Percentiles rank a stretch among this genome's conserved stretches.
These are phyloP conservation scores for Royoungia palumana DNA, from an alignment of 768 basidiomycete species.

Conservation along the genomic window DNA sequence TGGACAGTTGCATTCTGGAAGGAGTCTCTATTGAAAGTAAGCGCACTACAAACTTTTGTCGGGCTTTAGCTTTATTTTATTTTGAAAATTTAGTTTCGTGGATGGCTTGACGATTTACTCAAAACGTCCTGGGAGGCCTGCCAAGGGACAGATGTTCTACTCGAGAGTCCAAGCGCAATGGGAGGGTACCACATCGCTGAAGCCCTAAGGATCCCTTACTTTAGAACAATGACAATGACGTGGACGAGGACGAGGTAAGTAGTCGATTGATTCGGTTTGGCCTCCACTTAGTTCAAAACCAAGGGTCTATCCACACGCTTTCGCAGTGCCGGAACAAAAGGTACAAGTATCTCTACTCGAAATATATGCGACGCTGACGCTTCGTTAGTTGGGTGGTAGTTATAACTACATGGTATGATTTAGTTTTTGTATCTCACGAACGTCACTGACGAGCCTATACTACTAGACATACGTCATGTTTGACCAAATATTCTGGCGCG, in stretches of 20 bases:
- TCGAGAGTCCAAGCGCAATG: slow-evolving; percentile 98
- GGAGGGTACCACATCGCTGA: slow-evolving; percentile 97
- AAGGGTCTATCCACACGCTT: slow-evolving; percentile 95
- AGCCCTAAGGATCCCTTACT: slow-evolving; percentile 90
- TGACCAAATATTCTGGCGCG: slow-evolving; percentile 97
- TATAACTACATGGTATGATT: slow-evolving; percentile 95
- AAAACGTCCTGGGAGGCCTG: slow-evolving; percentile 96
- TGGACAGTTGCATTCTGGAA: slow-evolving; percentile 95
- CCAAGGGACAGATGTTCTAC: slow-evolving; percentile 86
- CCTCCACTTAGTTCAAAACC: slow-evolving; percentile 4
- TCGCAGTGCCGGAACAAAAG: slow-evolving; percentile 96
- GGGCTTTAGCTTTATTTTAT: slow-evolving; percentile 4
- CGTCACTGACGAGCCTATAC: slow-evolving; percentile 2
- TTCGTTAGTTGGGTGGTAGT: slow-evolving; percentile 80
- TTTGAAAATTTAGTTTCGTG: slow-evolving; percentile 78
- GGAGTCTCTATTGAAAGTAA: slow-evolving; percentile 83
- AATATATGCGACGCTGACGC: slow-evolving; percentile 13
- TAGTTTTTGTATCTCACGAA: not conserved
- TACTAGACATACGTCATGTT: slow-evolving; percentile 93
- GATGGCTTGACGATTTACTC: slow-evolving; percentile 95
- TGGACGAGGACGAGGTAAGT: slow-evolving; percentile 86
- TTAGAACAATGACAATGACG: slow-evolving; percentile 95
- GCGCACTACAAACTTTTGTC: slow-evolving; percentile 5
- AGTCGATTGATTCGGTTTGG: not conserved
- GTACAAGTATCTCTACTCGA: slow-evolving; percentile 34